Percentiles rank a stretch among this genome's conserved stretches.
Evolutionary conservation across 805 yeast species (phyloP).

Genomic region (Candida quercuum): DNA sequence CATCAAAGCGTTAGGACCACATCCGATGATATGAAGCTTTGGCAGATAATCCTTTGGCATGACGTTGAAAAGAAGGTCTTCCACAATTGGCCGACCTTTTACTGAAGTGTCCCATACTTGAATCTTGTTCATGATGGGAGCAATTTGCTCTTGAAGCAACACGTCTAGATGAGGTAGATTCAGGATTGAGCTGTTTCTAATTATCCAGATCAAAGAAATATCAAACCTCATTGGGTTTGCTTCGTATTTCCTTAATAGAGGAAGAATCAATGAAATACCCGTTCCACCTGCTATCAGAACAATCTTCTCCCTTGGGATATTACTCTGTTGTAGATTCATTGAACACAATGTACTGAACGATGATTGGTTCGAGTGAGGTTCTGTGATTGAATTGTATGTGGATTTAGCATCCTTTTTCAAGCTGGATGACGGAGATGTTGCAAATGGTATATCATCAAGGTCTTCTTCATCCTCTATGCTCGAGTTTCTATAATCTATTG

Average conservation of each 20-base stretch:
- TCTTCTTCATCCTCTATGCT: background rate
- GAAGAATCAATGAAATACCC: slow-evolving; percentile 14
- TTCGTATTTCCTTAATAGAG: slow-evolving; percentile 9
- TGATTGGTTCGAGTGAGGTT: background rate
- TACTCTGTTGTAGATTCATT: background rate
- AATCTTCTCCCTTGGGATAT: slow-evolving; percentile 10
- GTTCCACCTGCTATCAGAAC: slow-evolving; percentile 18
- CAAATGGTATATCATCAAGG: background rate
- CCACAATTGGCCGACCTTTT: slow-evolving; percentile 16
- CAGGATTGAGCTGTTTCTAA: slow-evolving; percentile 9
- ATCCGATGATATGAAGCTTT: slow-evolving; percentile 16
- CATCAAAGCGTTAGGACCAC: slow-evolving; percentile 22
- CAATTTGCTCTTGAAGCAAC: background rate
- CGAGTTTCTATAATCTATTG: background rate
- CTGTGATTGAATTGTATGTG: background rate
- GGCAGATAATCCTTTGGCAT: background rate
- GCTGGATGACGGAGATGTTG: background rate
- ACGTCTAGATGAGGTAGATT: background rate
- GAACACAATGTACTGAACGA: background rate
- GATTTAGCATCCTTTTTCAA: background rate
- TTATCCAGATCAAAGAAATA: slow-evolving; percentile 20
- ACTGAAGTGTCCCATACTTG: slow-evolving; percentile 15
- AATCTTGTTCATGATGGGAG: slow-evolving; percentile 3
- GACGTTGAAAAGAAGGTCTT: slow-evolving; percentile 6
- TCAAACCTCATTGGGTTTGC: slow-evolving; percentile 5